A percentile compares a stretch with the other conserved stretches of the same genome.
Conservation (phyloP, 306 rosid genomes). For the Quercus engelmannii region DNA sequence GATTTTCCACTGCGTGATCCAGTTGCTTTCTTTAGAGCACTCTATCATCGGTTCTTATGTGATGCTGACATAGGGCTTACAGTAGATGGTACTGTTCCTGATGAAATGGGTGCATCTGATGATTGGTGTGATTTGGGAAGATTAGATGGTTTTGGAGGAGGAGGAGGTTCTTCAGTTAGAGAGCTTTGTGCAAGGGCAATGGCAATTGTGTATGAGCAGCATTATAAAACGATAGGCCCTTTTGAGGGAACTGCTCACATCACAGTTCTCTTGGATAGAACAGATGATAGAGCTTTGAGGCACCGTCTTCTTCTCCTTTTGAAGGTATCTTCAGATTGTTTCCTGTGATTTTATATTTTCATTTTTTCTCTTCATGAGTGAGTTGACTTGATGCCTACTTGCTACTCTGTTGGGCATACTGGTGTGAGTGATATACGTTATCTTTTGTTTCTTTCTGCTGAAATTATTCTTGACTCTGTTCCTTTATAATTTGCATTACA, state of each 20-base stretch:
- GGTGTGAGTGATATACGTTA: not conserved
- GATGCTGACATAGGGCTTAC: conserved; percentile 98
- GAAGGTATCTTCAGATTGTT: conserved; percentile 52
- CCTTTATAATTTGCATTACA: not conserved
- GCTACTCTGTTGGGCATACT: not conserved
- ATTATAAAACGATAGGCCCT: conserved; percentile 77
- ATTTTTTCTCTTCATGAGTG: not conserved
- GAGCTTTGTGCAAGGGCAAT: conserved; percentile 99
- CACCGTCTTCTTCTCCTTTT: conserved; percentile 95
- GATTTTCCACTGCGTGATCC: conserved; percentile 98
- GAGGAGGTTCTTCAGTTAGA: conserved; percentile 94
- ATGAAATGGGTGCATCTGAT: conserved; percentile 98
- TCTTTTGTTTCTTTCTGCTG: not conserved
- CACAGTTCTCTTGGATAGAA: conserved; percentile 96
- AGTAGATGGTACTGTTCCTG: conserved; percentile 97
- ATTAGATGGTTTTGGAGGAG: conserved; percentile 99
- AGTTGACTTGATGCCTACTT: not conserved
- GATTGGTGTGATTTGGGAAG: conserved; percentile 99
- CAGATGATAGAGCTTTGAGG: conserved; percentile 97
- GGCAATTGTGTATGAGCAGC: conserved; percentile 97
- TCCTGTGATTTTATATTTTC: not conserved
- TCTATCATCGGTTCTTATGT: conserved; percentile 90
- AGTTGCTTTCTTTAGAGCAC: conserved; percentile 92
- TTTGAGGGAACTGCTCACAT: conserved; percentile 94
- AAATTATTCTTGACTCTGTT: not conserved